Evolutionary conservation across 1,139 yeast genomes (phyloP), one percentile per base, ranked within the genome.

Genomic region (Williopsis jadinii): DNA sequence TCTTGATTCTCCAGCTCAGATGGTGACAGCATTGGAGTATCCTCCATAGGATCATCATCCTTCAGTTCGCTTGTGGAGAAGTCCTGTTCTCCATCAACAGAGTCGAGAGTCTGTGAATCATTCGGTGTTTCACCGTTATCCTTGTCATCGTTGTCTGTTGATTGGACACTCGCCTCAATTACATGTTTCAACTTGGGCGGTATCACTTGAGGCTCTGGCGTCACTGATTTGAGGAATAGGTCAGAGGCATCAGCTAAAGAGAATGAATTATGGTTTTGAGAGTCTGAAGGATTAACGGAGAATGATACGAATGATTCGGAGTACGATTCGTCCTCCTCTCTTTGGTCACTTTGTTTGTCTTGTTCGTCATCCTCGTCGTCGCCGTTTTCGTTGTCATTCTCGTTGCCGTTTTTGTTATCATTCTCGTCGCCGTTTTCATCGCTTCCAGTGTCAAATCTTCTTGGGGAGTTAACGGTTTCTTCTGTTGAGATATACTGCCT

Each of bases 271-370:
- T 24, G 8, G 1, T 26, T 11, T 0, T 37, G 29, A n/a, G 28
- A 32, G 2, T 30, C 24, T 3, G 42, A 29, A 9, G 31, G 32
- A 1, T 13, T 13, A 15, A 37, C 40, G 35, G 45, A 44, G 28
- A 51, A 48, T 3, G 51, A 49, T 1, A 49, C 52, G 34, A 50
- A 48, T 8, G 54, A 44, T 2, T 38, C 26, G 8, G 36, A 8
- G 15, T 26, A 9, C 4, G 37, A 27, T 4, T 9, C 29, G 3
- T 35, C 44, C 2, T 36, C 39, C 8, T 32, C 38, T 8, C n/a
- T 28, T 11, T 11, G 14, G 3, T 28, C 37, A 19, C 37, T 41
- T 3, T 38, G 32, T 3, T 33, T 39, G 10, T 40, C 47, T 32
- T 35, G 29, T 15, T 19, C 24, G 24, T 19, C n/a, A n/a, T n/a